Base-by-base conservation (phyloP, 495 filamentous ascomycete genomes). In the Pseudoneurospora amorphoporcata region DNA sequence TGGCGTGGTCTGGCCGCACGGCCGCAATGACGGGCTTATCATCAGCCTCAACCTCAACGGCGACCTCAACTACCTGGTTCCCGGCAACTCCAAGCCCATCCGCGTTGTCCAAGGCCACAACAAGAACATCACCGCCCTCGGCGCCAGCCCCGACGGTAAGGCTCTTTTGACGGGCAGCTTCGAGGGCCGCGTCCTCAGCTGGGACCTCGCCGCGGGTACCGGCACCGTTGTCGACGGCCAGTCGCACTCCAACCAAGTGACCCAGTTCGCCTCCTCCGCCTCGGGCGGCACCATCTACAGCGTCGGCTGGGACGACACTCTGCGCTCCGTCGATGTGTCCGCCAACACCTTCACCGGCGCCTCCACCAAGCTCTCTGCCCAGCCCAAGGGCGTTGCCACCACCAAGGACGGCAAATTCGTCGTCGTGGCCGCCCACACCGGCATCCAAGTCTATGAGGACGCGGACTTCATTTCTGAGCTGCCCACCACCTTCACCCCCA, bases 231-330 rank as follows among this genome's bases (percentile, higher is more conserved):
- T 96, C 68, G 92, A 94, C 53, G 95, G 95, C 23, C 88, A 92
- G 35, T 80, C 85, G 16, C 95, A 97, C 80, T 89, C 89, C 7
- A 93, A 93, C 77, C 95, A 93, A 78, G 88, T 98, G 71, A 88
- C 92, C 9, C 92, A 91, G 35, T 89, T 99, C 69, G 81, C 91
- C 3, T 10, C 29, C 23, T 82, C 90, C 1, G 82, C 84, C 70
- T 75, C 80, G 6, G 39, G n/a, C 6, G 86, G 89, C 39, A 84
- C 88, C 72, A 88, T 93, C 39, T 94, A 92, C 82, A 95, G 92
- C 81, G 91, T 94, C 17, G 94, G 89, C 76, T 98, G 95, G 95
- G 95, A 99, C 80, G 95, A 99, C 80, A 94, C 92, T 6, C 87
- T 97, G 43, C 92, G 94, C 72, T 90, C 88, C 45, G 86, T 96